phyloP scores from a whole-genome alignment of 768 basidiomycete genomes.

The Xerocomellus chrysenteron region DNA sequence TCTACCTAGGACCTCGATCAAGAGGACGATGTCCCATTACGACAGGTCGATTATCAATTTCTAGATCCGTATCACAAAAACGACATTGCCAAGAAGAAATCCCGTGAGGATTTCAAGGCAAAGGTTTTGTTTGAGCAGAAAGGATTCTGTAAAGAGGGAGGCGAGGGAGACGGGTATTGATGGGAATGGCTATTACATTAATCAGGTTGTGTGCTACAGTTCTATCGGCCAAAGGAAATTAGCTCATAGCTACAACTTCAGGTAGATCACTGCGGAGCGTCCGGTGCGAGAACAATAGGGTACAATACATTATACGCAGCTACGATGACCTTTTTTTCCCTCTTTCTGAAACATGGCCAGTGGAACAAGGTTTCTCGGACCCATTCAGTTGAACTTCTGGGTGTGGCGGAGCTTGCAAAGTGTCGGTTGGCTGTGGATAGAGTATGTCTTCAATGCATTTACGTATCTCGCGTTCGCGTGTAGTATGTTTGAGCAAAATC shows the following conservation, averaged over 20 bases:
- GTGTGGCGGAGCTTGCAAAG: constrained; percentile 34
- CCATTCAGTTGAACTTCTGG: constrained; percentile 47
- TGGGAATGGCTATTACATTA: constrained; percentile 13
- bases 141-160: constrained; percentile 93
- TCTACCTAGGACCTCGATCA: constrained; percentile 77
- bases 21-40: constrained; percentile 84
- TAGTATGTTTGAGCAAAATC: constrained; percentile 62
- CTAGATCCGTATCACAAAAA: constrained; percentile 72
- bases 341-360: constrained; percentile 51
- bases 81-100: constrained; percentile 72
- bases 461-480: constrained; percentile 75
- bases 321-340: constrained; percentile 54
- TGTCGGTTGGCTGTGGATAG: constrained; percentile 44
- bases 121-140: constrained; percentile 78
- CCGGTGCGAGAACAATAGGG: constrained; percentile 25
- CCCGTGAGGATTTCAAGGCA: constrained; percentile 80
- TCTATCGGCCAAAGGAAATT: constrained; percentile 1
- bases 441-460: constrained; percentile 73
- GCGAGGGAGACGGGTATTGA: constrained; percentile 94
- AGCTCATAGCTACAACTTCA: constrained; percentile 17
- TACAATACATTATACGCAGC: constrained; percentile 19
- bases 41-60: constrained; percentile 67
- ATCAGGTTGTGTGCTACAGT: neutral
- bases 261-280: constrained; percentile 11
- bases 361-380: constrained; percentile 35